Conservation (phyloP, 73 alveolate genomes). For the Paramecium sexaurelia region DNA sequence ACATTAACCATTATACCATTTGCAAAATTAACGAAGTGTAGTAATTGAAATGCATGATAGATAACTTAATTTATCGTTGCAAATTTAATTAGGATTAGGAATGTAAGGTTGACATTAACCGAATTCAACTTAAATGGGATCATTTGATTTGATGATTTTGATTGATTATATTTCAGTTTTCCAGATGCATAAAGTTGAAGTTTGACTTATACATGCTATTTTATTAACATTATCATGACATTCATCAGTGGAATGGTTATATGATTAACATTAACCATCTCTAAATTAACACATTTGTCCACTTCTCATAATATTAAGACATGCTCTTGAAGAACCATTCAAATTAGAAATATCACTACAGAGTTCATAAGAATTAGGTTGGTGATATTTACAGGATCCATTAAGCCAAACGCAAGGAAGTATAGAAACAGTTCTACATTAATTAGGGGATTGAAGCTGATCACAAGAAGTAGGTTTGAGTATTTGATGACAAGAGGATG, state of each 20-base stretch:
- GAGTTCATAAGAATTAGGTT: background rate
- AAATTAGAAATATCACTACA: background rate
- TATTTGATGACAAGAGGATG: background rate
- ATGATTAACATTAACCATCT: background rate
- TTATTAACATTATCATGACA: background rate
- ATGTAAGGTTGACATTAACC: background rate
- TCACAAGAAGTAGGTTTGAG: background rate
- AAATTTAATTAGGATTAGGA: background rate
- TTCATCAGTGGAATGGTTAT: background rate
- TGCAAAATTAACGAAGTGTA: background rate
- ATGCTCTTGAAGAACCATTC: background rate
- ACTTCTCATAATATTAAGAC: background rate
- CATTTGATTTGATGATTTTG: background rate
- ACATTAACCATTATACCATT: background rate
- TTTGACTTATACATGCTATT: constrained; percentile 2
- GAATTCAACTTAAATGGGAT: background rate
- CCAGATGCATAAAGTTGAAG: background rate
- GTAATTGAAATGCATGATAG: background rate
- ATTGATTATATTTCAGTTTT: background rate
- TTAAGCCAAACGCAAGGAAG: constrained; percentile 10
- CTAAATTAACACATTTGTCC: constrained; percentile 8
- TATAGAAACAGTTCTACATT: background rate
- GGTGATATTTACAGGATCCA: background rate
- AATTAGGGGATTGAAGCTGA: background rate
- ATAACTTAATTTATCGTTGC: constrained; percentile 7